A percentile compares a stretch with the other conserved stretches of the same genome.
These are phyloP conservation scores for Clarireedia monteithiana DNA, from an alignment of 2,329 filamentous ascomycete species.

Conservation along the genomic window DNA sequence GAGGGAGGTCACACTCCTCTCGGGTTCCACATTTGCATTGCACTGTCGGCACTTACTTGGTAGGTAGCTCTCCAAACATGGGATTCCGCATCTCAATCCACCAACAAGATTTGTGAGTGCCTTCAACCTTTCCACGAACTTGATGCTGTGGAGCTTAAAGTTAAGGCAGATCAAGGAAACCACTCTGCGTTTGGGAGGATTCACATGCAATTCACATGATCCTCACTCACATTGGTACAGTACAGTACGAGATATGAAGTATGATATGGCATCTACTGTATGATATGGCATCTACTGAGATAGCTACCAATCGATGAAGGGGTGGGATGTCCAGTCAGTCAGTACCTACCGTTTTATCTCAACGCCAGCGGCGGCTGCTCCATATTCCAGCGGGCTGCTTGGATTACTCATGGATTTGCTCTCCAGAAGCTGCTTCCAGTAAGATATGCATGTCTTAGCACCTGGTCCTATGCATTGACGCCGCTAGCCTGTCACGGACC, in stretches of 20 bases:
- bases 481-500: conserved; percentile 5
- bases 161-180: not conserved
- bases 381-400: not conserved
- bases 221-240: too few species aligned
- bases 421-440: not conserved
- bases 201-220: too few species aligned
- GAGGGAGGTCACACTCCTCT: not conserved
- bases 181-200: too few species aligned
- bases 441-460: not conserved
- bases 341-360: not conserved
- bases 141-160: not conserved
- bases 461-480: conserved; percentile 2
- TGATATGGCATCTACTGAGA: too few species aligned
- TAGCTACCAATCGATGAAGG: not conserved
- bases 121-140: not conserved
- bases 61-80: not conserved
- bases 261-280: too few species aligned
- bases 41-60: too few species aligned
- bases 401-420: not conserved
- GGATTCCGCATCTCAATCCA: not conserved
- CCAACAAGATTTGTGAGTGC: not conserved
- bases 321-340: not conserved
- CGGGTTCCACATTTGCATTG: not conserved
- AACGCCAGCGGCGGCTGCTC: not conserved
- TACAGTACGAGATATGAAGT: too few species aligned